Percentiles rank a stretch among this genome's conserved stretches.
These are phyloP conservation scores for Penicillium sp. DNA, from an alignment of 2,329 filamentous ascomycete species.

Conservation along the genomic window DNA sequence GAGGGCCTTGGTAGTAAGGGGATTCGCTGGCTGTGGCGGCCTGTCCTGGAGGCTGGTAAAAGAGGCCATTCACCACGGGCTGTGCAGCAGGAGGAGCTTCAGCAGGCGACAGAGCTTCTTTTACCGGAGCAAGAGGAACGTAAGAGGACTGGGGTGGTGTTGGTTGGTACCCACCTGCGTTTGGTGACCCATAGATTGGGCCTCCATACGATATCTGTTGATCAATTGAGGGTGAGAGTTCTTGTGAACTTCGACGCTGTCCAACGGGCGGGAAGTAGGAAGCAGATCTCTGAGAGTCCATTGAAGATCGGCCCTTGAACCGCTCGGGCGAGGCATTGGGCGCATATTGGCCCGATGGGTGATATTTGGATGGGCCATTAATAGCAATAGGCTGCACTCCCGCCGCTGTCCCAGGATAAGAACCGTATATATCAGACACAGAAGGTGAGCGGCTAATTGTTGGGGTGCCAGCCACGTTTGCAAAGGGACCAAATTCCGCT, in stretches of 20 bases:
- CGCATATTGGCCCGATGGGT: slow-evolving; percentile 45
- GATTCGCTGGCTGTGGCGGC: slow-evolving; percentile 12
- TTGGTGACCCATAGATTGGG: slow-evolving; percentile 34
- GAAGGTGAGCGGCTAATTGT: slow-evolving; percentile 73
- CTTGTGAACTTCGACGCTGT: slow-evolving; percentile 38
- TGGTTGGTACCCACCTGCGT: slow-evolving; percentile 33
- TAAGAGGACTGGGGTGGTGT: slow-evolving; percentile 41
- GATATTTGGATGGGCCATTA: slow-evolving; percentile 43
- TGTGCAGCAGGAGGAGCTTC: slow-evolving; percentile 21
- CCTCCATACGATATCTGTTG: slow-evolving; percentile 32
- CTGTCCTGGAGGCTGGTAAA: slow-evolving; percentile 23
- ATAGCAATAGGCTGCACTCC: slow-evolving; percentile 34
- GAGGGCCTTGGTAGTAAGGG: slow-evolving; percentile 27
- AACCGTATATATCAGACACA: slow-evolving; percentile 70
- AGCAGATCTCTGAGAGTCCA: slow-evolving; percentile 47
- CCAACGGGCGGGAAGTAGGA: slow-evolving; percentile 36
- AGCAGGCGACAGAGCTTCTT: slow-evolving; percentile 34
- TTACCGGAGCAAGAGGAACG: slow-evolving; percentile 41
- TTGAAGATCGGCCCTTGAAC: slow-evolving; percentile 48
- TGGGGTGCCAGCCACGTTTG: slow-evolving; percentile 72
- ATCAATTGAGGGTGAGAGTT: slow-evolving; percentile 36
- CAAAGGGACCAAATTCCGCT: slow-evolving; percentile 71
- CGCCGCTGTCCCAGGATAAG: slow-evolving; percentile 45
- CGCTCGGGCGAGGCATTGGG: slow-evolving; percentile 54
- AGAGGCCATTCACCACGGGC: slow-evolving; percentile 26